Evolutionary conservation across 305 asterid genomes (phyloP).

Genomic region (Vinca major): DNA sequence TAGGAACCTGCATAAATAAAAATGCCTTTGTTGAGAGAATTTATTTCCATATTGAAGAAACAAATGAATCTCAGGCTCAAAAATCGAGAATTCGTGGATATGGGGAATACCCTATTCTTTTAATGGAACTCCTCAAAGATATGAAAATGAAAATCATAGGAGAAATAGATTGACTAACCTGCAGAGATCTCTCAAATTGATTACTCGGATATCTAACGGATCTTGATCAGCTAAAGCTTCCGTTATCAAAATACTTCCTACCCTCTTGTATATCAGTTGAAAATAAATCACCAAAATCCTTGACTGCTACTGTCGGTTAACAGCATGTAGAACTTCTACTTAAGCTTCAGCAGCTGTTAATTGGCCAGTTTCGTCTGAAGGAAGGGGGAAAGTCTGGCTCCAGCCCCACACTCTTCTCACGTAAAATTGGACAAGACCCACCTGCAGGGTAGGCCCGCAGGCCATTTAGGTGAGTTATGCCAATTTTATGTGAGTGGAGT

Average conservation of each 20-base stretch:
- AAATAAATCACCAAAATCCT: conserved; percentile 20
- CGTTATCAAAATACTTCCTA: too few relatives aligned
- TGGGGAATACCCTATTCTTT: not conserved
- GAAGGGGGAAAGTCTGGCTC: too few relatives aligned
- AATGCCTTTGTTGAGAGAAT: not conserved
- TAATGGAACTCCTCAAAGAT: not conserved
- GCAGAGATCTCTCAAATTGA: not conserved
- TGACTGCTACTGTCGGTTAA: conserved; percentile 20
- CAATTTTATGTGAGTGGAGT: too few relatives aligned
- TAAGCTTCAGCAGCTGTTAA: conserved; percentile 29
- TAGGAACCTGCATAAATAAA: conserved; percentile 38
- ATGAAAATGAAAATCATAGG: not conserved
- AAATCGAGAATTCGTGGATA: not conserved
- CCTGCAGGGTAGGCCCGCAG: too few relatives aligned
- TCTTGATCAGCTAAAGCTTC: conserved; percentile 26
- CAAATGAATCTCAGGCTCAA: not conserved
- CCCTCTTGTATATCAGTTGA: conserved; percentile 19
- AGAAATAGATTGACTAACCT: conserved; percentile 18
- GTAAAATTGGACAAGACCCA: too few relatives aligned
- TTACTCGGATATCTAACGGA: not conserved
- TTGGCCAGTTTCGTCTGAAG: conserved; percentile 39
- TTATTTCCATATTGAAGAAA: not conserved
- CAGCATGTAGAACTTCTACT: conserved; percentile 21
- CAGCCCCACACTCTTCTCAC: too few relatives aligned
- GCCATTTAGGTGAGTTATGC: too few relatives aligned